Conservation (phyloP, 305 asterid genomes). For the Caryopteris hybrid region DNA sequence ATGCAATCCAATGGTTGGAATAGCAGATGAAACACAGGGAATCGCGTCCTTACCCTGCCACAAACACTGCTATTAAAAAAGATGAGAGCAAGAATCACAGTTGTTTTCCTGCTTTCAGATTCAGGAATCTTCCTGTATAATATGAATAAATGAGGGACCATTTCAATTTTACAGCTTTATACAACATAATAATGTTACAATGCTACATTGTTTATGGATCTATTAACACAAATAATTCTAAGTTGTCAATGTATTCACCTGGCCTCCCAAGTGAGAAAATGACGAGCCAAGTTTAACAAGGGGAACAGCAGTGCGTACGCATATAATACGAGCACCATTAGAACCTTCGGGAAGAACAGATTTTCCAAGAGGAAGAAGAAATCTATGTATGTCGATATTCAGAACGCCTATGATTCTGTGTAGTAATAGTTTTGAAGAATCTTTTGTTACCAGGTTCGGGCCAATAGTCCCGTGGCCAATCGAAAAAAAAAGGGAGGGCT, state of each 20-base stretch:
- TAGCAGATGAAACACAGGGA: neutral
- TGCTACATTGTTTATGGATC: slow-evolving; percentile 1
- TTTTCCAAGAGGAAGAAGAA: neutral
- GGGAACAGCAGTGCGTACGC: neutral
- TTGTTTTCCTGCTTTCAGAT: neutral
- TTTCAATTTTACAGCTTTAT: neutral
- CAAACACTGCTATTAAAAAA: neutral
- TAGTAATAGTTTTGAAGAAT: slow-evolving; percentile 3
- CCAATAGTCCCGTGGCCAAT: neutral
- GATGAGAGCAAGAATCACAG: neutral
- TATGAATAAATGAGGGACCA: neutral
- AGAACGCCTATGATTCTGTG: neutral
- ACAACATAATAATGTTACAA: slow-evolving; percentile 19
- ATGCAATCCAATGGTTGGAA: neutral
- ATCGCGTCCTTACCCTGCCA: neutral
- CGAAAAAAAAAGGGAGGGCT: slow-evolving; percentile 11
- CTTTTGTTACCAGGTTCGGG: neutral
- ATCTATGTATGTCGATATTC: neutral
- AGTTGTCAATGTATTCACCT: neutral
- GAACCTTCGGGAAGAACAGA: neutral
- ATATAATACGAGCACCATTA: neutral
- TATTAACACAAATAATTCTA: slow-evolving; percentile 13
- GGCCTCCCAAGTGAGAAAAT: slow-evolving; percentile 6
- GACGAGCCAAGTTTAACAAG: neutral
- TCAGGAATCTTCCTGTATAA: neutral